Evolutionary conservation across 78 protist genomes (phyloP).

Genomic region (Guillardia theta): DNA sequence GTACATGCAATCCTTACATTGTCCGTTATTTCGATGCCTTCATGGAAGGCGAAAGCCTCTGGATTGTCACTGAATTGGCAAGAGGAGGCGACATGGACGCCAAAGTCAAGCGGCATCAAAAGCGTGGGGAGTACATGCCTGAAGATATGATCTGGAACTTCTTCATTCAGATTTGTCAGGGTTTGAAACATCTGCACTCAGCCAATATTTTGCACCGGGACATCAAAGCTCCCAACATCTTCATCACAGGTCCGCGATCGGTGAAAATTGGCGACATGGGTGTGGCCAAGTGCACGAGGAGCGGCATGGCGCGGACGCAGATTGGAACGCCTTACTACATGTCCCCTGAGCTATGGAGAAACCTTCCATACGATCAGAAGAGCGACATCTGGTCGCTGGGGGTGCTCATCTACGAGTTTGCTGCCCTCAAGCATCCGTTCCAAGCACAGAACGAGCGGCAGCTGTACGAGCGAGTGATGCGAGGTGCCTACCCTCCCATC

Average conservation of each 20-base stretch:
- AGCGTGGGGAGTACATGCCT: neutral
- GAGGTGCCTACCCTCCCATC: neutral
- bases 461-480: constrained; percentile 45
- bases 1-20: constrained; percentile 42
- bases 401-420: constrained; percentile 66
- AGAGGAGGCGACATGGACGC: constrained; percentile 41
- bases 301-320: constrained; percentile 33
- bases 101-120: neutral
- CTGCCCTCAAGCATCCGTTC: constrained; percentile 59
- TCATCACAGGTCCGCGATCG: neutral
- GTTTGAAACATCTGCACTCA: constrained; percentile 54
- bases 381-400: constrained; percentile 86
- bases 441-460: neutral
- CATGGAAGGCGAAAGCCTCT: constrained; percentile 31
- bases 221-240: constrained; percentile 43
- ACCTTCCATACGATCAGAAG: constrained; percentile 68
- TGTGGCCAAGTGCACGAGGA: constrained; percentile 21
- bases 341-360: constrained; percentile 75
- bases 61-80: constrained; percentile 44
- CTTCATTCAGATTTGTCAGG: constrained; percentile 68
- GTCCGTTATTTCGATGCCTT: constrained; percentile 55
- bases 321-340: constrained; percentile 80
- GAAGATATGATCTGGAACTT: constrained; percentile 59
- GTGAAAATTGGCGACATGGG: constrained; percentile 66
- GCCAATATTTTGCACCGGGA: constrained; percentile 46